Evolutionary conservation across 108 stramenopile genomes (phyloP), one percentile per base, ranked within the genome.

Genomic region (Nitzschia sp.): DNA sequence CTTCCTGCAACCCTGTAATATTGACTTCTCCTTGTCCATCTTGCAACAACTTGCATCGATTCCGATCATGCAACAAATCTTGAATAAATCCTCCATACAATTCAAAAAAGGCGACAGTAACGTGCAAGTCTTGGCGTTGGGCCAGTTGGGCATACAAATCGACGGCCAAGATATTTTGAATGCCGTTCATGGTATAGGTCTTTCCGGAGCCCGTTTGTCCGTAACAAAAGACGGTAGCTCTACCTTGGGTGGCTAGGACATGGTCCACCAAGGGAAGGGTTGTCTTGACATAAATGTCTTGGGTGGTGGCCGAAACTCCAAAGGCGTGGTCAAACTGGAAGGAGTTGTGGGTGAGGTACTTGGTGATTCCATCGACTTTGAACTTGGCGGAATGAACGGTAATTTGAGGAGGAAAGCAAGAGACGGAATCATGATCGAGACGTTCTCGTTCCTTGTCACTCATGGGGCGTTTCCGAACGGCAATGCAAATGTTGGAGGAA

Each of bases 11-110:
- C 1, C 96, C 99, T 5, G 89, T 85, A 41, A 98, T 83, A 7
- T 91, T 79, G 41, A 98, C 95, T 63, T 97, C 94, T 11, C 98
- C 97, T 65, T 87, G 86, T n/a, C 96, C 98, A 79, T 99, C 97
- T 69, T 99, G 97, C 19, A 97, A 75, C 8, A 97, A 85, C 57
- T 95, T 92, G 43, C 96, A 79, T 10, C 92, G 78, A 44, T 92
- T 80, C 12, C 98, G 88, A 39, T 92, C 77, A 70, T 98, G 95
- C 41, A 99, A 81, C 40, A 99, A 71, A 67, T 99, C 97, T 65
- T 95, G 96, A 74, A 97, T 86, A 19, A 85, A 73, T n/a, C 97
- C 97, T 25, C 97, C 96, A 72, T 99, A 99, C 24, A 98, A 90
- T 81, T 99, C 97, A 81, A 98, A 98, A 66, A 97, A 96, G 52